A percentile compares a stretch with the other conserved stretches of the same genome.
Evolutionary conservation across 768 basidiomycete genomes (phyloP).

Genomic region (Amanita pseudoporphyria): DNA sequence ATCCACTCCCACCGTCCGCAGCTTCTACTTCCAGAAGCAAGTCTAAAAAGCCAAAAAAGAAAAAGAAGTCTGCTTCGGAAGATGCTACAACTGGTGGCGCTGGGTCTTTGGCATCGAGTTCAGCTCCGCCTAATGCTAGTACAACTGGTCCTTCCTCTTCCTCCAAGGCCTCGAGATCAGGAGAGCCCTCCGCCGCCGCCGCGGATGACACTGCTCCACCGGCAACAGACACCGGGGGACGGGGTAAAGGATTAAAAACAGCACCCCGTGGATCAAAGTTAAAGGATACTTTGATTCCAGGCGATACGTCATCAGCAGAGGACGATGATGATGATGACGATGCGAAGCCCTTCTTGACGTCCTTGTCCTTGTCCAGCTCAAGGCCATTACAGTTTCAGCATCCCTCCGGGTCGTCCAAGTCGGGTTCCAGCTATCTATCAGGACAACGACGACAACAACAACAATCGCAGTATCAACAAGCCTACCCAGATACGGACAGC

Average conservation of each 20-base stretch:
- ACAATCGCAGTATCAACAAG: conserved; percentile 17
- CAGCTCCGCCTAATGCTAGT: not conserved
- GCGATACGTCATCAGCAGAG: conserved; percentile 1
- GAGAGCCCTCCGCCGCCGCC: conserved; percentile 1
- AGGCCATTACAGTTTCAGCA: not conserved
- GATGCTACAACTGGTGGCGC: not conserved
- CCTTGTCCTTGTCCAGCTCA: conserved; percentile 2
- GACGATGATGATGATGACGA: conserved; percentile 7
- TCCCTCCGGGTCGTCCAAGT: not conserved
- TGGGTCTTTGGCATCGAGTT: not conserved
- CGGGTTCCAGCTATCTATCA: no score
- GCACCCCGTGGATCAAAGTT: conserved; percentile 29
- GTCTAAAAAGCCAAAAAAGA: conserved; percentile 13
- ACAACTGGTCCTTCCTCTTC: not conserved
- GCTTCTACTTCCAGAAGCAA: conserved; percentile 4
- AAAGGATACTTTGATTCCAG: conserved; percentile 25
- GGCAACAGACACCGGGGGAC: not conserved
- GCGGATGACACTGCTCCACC: not conserved
- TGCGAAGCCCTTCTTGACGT: conserved; percentile 1
- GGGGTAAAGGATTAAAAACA: conserved; percentile 7
- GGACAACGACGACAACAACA: not conserved
- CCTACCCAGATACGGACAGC: conserved; percentile 37
- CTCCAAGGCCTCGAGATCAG: conserved; percentile 7
- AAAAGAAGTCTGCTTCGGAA: not conserved
- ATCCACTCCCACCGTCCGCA: not conserved